phyloP scores from a whole-genome alignment of 2,329 filamentous ascomycete genomes.

The Microsporum audouinii region DNA sequence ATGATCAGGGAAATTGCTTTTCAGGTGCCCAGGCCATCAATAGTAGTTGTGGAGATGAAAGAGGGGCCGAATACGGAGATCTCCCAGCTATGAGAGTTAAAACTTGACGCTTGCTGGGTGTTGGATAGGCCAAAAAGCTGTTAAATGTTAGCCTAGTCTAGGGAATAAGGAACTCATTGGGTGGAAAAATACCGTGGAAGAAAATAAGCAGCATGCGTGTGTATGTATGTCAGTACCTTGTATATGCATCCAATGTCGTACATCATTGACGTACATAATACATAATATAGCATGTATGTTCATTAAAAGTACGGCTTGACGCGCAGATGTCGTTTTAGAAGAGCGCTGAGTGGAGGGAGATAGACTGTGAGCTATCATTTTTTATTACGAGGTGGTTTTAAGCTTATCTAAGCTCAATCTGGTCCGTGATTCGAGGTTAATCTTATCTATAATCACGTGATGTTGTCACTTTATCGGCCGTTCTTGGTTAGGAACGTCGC shows the following conservation, averaged over 20 bases:
- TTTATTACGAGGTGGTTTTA: not conserved
- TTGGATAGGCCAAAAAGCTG: not conserved
- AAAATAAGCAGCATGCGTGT: not conserved
- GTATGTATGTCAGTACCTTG: not conserved
- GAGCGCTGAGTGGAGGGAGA: not conserved
- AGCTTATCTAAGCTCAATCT: not conserved
- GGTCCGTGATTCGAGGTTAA: not conserved
- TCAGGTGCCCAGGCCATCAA: not conserved
- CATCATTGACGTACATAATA: not conserved
- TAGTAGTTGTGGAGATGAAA: not conserved
- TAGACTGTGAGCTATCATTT: conserved; percentile 1
- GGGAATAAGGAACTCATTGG: not conserved
- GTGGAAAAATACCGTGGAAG: not conserved
- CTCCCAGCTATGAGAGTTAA: not conserved
- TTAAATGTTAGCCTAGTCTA: not conserved
- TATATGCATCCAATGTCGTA: not conserved
- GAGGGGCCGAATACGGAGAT: not conserved
- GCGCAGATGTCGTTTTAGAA: not conserved
- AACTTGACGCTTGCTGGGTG: not conserved
- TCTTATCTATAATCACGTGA: not conserved
- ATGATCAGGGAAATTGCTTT: conserved; percentile 1
- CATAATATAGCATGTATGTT: not conserved
- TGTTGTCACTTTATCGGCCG: not conserved
- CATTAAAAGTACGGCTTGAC: not conserved
- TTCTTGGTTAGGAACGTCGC: not conserved